phyloP scores from a whole-genome alignment of 306 rosid genomes.

The Quercus berberidifolia region DNA sequence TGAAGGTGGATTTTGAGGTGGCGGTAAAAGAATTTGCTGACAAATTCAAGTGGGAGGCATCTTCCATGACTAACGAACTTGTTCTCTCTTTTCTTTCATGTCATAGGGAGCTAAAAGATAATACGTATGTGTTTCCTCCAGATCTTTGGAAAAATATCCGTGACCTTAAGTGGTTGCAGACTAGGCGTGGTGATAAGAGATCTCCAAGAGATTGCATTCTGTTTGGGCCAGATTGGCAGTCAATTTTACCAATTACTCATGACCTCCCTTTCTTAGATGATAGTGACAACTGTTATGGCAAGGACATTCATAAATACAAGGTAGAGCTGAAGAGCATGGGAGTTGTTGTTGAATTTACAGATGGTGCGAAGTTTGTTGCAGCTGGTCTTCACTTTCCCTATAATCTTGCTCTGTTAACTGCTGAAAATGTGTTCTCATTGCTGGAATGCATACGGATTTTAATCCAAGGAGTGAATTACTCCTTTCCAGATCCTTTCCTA shows the following conservation, averaged over 20 bases:
- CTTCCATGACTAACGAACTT: conserved; percentile 30
- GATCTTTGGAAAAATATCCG: conserved; percentile 24
- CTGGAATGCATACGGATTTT: conserved; percentile 41
- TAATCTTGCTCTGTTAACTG: conserved; percentile 24
- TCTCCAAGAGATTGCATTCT: conserved; percentile 55
- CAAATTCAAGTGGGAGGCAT: conserved; percentile 37
- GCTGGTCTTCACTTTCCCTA: conserved; percentile 34
- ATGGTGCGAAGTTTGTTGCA: conserved; percentile 45
- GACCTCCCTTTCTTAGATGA: conserved; percentile 71
- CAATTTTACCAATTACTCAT: conserved; percentile 42
- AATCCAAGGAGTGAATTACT: not conserved
- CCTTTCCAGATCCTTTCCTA: conserved; percentile 26
- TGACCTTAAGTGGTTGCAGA: conserved; percentile 50
- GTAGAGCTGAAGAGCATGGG: conserved; percentile 54
- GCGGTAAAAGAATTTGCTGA: conserved; percentile 35
- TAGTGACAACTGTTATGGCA: conserved; percentile 37
- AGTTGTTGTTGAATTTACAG: conserved; percentile 41
- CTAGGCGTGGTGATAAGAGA: conserved; percentile 37
- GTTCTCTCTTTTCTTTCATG: conserved; percentile 44
- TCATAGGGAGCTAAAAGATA: conserved; percentile 30
- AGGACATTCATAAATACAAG: conserved; percentile 36
- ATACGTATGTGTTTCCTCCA: conserved; percentile 19
- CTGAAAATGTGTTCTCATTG: conserved; percentile 42
- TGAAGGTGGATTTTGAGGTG: conserved; percentile 48
- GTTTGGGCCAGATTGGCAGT: conserved; percentile 58